Evolutionary conservation across 2,329 filamentous ascomycete species (phyloP), one percentile per base, ranked within the genome.

Genomic region (Thielaviopsis ethacetica): DNA sequence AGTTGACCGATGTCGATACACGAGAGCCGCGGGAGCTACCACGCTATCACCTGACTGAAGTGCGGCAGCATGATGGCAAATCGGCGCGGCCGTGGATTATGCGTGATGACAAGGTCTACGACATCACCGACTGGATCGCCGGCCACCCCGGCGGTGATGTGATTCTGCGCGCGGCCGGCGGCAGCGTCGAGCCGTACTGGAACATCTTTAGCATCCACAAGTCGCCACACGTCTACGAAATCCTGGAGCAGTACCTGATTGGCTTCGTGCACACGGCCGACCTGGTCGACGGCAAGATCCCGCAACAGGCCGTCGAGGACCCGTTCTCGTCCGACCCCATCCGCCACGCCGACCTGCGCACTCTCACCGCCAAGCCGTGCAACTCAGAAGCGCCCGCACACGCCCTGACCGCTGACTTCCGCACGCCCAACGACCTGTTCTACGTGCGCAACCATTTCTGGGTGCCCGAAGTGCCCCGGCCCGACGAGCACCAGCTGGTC

Each of bases 181-280:
- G 79, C 44, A 78, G 76, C 58, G 78, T 86, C 55, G 83, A 86
- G 56, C 77, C 79, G 0, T 86, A 85, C 69, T 86, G 83, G 83
- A 73, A 84, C 61, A 84, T 86, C 57, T 86, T 86, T 66, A 74
- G 76, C 53, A 85, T 86, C 61, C 83, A 86, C 71, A 82, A 85
- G 66, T 75, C 77, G 19, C 73, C 79, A 50, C 79, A 86, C 61
- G 81, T 86, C 5, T 76, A 77, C 61, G 80, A 84, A 56, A 83
- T 86, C 49, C 72, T 86, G 0, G 74, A 80, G n/a, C 76, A 81
- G 63, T 86, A 82, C 65, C 71, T 77, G 26, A 81, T 86, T 53
- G 83, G 83, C 27, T 77, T 76, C 53, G 74, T 86, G 2, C 76
- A 85, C 62, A 68, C 70, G 1, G 72, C 70, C 10, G 83, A 86